phyloP scores from a whole-genome alignment of 306 rosid genomes.

The Comarum palustre region DNA sequence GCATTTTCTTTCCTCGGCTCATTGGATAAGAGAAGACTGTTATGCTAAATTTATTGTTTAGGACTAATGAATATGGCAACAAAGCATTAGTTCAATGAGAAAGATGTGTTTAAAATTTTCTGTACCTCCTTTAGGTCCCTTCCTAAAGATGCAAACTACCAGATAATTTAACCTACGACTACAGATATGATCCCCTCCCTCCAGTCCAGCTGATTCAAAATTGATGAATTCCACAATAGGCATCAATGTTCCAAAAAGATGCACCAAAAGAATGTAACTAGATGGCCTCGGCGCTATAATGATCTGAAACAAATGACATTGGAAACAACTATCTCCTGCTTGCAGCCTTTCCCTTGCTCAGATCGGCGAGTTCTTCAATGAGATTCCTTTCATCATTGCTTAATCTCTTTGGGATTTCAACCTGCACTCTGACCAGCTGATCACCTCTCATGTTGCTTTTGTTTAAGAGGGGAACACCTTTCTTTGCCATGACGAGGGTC shows the following conservation, averaged over 20 bases:
- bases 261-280: conserved; percentile 18
- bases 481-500: conserved; percentile 92
- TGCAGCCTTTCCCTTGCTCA: conserved; percentile 85
- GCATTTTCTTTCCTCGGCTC: too few species aligned
- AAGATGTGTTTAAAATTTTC: conserved; percentile 4
- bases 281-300: not conserved
- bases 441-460: conserved; percentile 91
- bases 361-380: conserved; percentile 76
- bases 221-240: conserved; percentile 19
- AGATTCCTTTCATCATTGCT: conserved; percentile 81
- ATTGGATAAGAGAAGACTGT: too few species aligned
- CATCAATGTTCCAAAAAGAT: conserved; percentile 31
- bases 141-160: conserved; percentile 21
- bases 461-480: conserved; percentile 88
- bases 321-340: conserved; percentile 40
- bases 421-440: conserved; percentile 95
- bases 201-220: conserved; percentile 9
- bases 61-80: conserved; percentile 25
- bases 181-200: conserved; percentile 16
- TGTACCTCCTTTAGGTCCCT: conserved; percentile 14
- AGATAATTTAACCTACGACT: conserved; percentile 20
- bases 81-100: not conserved
- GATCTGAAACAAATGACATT: conserved; percentile 3
- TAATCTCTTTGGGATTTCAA: conserved; percentile 85
- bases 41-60: not conserved